Conservation (phyloP, 2,329 filamentous ascomycete species). For the Monosporascus ibericus region DNA sequence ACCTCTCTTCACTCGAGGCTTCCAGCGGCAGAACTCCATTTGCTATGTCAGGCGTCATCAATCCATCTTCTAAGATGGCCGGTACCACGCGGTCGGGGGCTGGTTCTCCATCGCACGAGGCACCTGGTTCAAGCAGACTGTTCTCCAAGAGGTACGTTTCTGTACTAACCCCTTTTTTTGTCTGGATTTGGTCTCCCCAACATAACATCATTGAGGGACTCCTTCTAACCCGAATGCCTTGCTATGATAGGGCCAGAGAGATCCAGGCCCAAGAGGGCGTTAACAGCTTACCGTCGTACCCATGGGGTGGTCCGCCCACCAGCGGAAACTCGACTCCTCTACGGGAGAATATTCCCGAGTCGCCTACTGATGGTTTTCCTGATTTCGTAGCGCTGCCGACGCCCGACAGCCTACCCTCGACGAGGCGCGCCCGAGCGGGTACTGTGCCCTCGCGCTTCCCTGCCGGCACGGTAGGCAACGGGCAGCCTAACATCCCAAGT, state of each 20-base stretch:
- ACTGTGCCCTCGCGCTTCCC: constrained; percentile 96
- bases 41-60: constrained; percentile 59
- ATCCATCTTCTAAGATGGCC: constrained; percentile 52
- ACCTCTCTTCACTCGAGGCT: constrained; percentile 65
- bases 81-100: constrained; percentile 68
- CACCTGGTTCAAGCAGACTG: constrained; percentile 62
- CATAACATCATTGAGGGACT: not conserved
- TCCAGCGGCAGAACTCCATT: constrained; percentile 68
- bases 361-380: constrained; percentile 90
- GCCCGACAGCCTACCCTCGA: constrained; percentile 59
- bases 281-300: constrained; percentile 57
- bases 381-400: constrained; percentile 73
- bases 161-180: constrained; percentile 5
- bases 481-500: constrained; percentile 48
- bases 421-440: constrained; percentile 79
- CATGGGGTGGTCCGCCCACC: constrained; percentile 93
- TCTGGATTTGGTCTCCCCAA: constrained; percentile 11
- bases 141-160: constrained; percentile 81
- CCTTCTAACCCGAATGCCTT: not conserved
- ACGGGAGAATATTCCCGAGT: constrained; percentile 95
- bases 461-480: constrained; percentile 61
- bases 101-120: constrained; percentile 94
- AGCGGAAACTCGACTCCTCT: constrained; percentile 95
- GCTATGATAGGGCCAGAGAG: constrained; percentile 71
- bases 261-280: constrained; percentile 96